Conservation (phyloP, 208 protist species). For the Acanthamoeba triangularis region DNA sequence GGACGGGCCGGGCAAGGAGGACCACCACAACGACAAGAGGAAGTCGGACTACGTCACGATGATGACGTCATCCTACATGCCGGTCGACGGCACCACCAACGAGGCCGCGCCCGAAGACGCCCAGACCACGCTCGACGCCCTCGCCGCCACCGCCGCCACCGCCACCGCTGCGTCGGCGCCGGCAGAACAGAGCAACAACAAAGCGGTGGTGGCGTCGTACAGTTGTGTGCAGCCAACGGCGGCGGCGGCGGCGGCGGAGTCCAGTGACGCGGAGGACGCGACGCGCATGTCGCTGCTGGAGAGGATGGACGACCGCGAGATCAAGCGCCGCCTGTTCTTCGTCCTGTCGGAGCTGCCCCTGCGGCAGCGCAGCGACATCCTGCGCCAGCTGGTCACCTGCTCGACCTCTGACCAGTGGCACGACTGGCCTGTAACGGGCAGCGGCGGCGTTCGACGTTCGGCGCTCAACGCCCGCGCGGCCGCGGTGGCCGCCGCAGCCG, state of each 20-base stretch:
- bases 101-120: background rate
- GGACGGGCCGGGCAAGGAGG: background rate
- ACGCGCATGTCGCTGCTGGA: conserved; percentile 6
- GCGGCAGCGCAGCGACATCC: background rate
- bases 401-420: background rate
- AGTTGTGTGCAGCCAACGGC: background rate
- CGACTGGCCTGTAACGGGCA: background rate
- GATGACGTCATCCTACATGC: conserved; percentile 23
- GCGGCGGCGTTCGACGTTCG: too few relatives aligned
- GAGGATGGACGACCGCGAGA: conserved; percentile 30
- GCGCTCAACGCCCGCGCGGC: too few relatives aligned
- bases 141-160: background rate
- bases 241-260: background rate
- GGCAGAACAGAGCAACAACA: too few relatives aligned
- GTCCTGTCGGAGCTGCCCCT: background rate
- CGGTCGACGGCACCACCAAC: conserved; percentile 17
- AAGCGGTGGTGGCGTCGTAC: too few relatives aligned
- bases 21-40: background rate
- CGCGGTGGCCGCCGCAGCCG: background rate
- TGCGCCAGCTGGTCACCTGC: conserved; percentile 31
- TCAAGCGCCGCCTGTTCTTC: background rate
- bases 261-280: background rate
- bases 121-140: background rate
- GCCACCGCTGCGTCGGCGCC: background rate
- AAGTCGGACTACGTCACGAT: background rate